Percentiles rank a stretch among this genome's conserved stretches.
These are phyloP conservation scores for Pharnaceum exiguum DNA, from an alignment of 148 eudicot genomes.

Conservation along the genomic window DNA sequence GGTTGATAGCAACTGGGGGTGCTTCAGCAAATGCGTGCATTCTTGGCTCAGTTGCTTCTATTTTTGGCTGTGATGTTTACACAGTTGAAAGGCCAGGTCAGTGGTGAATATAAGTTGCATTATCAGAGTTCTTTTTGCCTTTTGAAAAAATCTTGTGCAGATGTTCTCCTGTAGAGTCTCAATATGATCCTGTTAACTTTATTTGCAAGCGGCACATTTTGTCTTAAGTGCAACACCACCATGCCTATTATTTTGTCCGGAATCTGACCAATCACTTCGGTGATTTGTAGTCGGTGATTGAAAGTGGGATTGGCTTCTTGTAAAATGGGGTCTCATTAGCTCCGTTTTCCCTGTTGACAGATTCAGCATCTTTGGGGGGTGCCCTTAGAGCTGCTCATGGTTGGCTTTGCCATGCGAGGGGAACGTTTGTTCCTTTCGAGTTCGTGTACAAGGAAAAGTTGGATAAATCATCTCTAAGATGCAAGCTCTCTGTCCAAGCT, in stretches of 20 bases:
- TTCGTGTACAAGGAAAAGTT: slow-evolving; percentile 56
- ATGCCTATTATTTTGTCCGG: no score
- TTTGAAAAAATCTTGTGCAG: not conserved
- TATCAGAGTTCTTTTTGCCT: no score
- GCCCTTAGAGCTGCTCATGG: slow-evolving; percentile 96
- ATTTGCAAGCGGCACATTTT: no score
- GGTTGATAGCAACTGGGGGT: slow-evolving; percentile 94
- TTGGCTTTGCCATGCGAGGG: slow-evolving; percentile 79
- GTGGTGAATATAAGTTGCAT: not conserved
- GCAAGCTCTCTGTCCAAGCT: slow-evolving; percentile 60
- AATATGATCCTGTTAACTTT: no score
- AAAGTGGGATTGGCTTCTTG: not conserved
- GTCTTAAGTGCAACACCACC: not conserved
- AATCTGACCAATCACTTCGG: not conserved
- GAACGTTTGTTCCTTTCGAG: slow-evolving; percentile 62
- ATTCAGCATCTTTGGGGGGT: slow-evolving; percentile 81
- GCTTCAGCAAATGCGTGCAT: slow-evolving; percentile 80
- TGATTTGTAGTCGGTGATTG: not conserved
- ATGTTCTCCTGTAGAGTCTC: no score
- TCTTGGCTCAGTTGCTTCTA: slow-evolving; percentile 58
- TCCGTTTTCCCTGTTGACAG: slow-evolving; percentile 28
- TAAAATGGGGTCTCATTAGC: not conserved
- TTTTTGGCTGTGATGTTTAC: slow-evolving; percentile 82
- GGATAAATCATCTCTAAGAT: slow-evolving; percentile 53
- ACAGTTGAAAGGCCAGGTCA: slow-evolving; percentile 80